Base-by-base conservation (phyloP, 805 yeast species). In the Saturnispora mendoncae region DNA sequence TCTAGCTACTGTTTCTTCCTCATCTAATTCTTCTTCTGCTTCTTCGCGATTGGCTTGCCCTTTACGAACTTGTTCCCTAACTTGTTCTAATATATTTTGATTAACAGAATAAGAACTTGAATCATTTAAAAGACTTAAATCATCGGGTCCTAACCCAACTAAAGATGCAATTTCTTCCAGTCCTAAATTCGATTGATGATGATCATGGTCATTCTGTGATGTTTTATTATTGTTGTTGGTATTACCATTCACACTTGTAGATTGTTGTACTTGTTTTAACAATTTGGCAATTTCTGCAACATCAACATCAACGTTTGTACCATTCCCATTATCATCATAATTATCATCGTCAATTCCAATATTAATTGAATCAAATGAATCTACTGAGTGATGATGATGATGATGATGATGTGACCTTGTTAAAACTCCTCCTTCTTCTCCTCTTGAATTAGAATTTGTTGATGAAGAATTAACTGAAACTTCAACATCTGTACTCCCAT, bases 201-300 rank as follows among this genome's bases (percentile, higher is more conserved):
- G 20, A 19, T 19, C 15, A 6, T 34, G 14, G n/a, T 36, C n/a
- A n/a, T n/a, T n/a, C n/a, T n/a, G n/a, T n/a, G n/a, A n/a, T n/a
- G n/a, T 17, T 25, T 10, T 13, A 17, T 20, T 23, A 18, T 21
- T 14, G 29, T 27, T 28, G 38, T 27, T 17, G 42, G 14, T 15
- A 40, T 23, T 23, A 23, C 10, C 10, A 23, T 6, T 24, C 2
- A 38, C 17, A 12, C 33, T 37, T 30, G 37, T 42, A 6, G 45
- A 42, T 32, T 46, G 49, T 20, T 46, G 47, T 6, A 44, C 49
- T 18, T 46, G 50, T 25, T 43, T 39, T 3, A 47, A 24, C n/a
- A 47, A 33, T 30, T 42, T 42, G 19, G 50, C 49, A 5, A 47
- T 47, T 30, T 46, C 49, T 6, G 45, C 50, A 17, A 41, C 50